Percentiles rank a stretch among this genome's conserved stretches.
These are phyloP conservation scores for Fonticula alba DNA, from an alignment of 78 protist species.

Conservation along the genomic window DNA sequence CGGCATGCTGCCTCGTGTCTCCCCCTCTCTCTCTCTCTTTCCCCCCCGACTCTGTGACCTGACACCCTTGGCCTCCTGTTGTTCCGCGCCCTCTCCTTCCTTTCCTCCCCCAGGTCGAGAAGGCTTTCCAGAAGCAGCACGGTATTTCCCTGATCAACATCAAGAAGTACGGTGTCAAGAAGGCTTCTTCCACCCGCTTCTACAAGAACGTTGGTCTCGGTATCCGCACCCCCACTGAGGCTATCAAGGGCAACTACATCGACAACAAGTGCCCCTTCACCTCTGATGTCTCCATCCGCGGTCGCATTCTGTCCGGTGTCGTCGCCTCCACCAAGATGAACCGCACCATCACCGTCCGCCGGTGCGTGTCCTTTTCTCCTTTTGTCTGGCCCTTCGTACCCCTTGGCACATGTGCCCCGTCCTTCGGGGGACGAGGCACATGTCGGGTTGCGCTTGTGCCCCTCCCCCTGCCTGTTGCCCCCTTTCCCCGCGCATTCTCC, in stretches of 20 bases:
- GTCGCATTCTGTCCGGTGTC: slow-evolving; percentile 83
- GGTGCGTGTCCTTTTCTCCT: slow-evolving; percentile 49
- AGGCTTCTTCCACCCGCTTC: slow-evolving; percentile 42
- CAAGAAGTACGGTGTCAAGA: slow-evolving; percentile 23
- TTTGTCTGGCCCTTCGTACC: background rate
- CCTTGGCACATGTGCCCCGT: background rate
- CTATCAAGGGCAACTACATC: slow-evolving; percentile 73
- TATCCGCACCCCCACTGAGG: slow-evolving; percentile 85
- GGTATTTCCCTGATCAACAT: slow-evolving; percentile 29
- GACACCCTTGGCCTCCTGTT: too few species aligned
- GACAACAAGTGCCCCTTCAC: slow-evolving; percentile 99
- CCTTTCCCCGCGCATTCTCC: too few species aligned
- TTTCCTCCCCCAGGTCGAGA: slow-evolving; percentile 73
- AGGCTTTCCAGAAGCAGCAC: slow-evolving; percentile 89
- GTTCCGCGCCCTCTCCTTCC: too few species aligned
- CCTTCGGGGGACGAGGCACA: background rate
- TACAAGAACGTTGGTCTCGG: slow-evolving; percentile 91
- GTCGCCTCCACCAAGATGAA: slow-evolving; percentile 50
- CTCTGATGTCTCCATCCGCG: slow-evolving; percentile 93
- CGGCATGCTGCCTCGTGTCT: too few species aligned
- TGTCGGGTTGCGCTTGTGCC: too few species aligned
- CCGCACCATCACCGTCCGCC: slow-evolving; percentile 74
- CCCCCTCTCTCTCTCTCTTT: too few species aligned
- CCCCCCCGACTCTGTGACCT: too few species aligned
- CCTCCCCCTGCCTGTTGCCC: too few species aligned